Evolutionary conservation across 768 basidiomycete genomes (phyloP).

Genomic region (Mycena galericulata): DNA sequence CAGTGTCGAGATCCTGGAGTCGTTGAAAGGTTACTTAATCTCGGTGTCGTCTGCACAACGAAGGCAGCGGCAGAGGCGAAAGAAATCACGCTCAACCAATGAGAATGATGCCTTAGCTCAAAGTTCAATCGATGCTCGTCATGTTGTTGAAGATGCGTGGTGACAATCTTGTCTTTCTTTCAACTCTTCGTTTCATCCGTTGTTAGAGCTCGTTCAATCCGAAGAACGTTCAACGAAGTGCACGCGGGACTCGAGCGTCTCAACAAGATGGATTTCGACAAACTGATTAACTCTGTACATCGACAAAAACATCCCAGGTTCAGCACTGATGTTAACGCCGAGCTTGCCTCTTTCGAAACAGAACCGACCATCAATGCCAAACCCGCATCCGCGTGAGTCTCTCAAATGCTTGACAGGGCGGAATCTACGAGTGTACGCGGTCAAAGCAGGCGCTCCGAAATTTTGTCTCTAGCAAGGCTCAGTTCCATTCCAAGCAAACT

Average conservation of each 20-base stretch:
- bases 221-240: constrained; percentile 81
- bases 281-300: constrained; percentile 77
- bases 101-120: too few species aligned
- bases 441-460: too few species aligned
- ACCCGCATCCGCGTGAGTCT: constrained; percentile 74
- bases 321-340: neutral
- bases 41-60: too few species aligned
- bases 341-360: constrained; percentile 78
- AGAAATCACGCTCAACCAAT: too few species aligned
- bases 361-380: constrained; percentile 66
- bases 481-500: constrained; percentile 85
- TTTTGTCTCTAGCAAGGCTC: too few species aligned
- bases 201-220: constrained; percentile 77
- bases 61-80: too few species aligned
- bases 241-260: constrained; percentile 76
- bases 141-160: constrained; percentile 81
- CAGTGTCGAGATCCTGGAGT: too few species aligned
- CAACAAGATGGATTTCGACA: constrained; percentile 90
- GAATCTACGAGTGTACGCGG: too few species aligned
- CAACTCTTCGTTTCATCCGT: constrained; percentile 15
- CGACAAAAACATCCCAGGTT: neutral
- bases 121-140: constrained; percentile 78
- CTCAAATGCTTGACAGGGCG: constrained; percentile 86
- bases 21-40: too few species aligned
- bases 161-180: neutral